phyloP scores from a whole-genome alignment of 257 asterid species.

The Cynanchum wilfordii region DNA sequence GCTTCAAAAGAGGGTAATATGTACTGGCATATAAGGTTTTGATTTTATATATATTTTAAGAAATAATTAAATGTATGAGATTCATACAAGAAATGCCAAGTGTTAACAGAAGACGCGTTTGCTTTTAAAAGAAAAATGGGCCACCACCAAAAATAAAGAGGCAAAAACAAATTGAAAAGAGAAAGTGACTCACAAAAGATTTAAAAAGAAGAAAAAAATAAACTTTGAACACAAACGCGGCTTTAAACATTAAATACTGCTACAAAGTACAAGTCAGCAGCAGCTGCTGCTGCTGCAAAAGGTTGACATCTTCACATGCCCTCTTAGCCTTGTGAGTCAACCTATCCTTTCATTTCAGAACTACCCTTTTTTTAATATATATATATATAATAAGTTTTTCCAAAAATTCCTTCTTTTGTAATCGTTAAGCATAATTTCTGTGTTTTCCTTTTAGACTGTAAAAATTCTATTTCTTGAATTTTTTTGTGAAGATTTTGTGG shows the following conservation, averaged over 20 bases:
- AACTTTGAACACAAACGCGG: neutral
- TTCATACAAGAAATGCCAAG: slow-evolving; percentile 1
- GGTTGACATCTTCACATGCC: neutral
- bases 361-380: neutral
- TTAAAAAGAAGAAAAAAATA: neutral
- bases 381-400: too few relatives aligned
- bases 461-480: neutral
- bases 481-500: slow-evolving; percentile 7
- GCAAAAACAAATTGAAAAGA: neutral
- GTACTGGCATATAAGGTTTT: too few relatives aligned
- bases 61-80: too few relatives aligned
- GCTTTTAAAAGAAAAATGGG: neutral
- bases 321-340: neutral
- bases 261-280: neutral
- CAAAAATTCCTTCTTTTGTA: neutral
- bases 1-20: too few relatives aligned
- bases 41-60: too few relatives aligned
- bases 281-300: neutral
- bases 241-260: neutral
- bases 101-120: neutral
- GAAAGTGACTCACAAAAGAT: too few relatives aligned
- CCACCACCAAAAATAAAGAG: neutral
- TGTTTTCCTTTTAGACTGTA: neutral
- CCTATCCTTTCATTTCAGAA: neutral
- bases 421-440: neutral